These are phyloP conservation scores for Rhododendron williamsianum DNA, from an alignment of 148 eudicot genomes.

Conservation along the genomic window DNA sequence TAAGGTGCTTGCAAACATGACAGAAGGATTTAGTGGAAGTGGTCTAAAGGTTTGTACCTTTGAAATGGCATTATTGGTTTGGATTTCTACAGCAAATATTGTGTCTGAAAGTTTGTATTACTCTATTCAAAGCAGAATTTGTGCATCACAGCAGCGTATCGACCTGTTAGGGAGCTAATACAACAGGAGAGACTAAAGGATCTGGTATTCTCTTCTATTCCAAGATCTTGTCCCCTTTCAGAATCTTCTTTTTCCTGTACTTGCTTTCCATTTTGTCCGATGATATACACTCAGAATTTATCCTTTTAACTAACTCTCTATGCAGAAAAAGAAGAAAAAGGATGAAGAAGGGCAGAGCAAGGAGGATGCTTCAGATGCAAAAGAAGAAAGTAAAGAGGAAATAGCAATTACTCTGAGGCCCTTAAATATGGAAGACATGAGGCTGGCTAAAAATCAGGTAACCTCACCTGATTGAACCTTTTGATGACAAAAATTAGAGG, in stretches of 20 bases:
- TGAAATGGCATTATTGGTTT: constrained; percentile 4
- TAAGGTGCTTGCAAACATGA: constrained; percentile 80
- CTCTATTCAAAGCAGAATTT: constrained; percentile 48
- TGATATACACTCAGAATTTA: neutral
- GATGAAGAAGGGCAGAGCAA: constrained; percentile 48
- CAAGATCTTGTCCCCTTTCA: constrained; percentile 2
- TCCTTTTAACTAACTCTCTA: neutral
- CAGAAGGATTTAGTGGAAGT: constrained; percentile 95
- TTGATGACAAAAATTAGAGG: neutral
- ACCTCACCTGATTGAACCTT: neutral
- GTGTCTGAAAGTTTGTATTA: constrained; percentile 8
- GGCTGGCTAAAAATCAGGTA: constrained; percentile 92
- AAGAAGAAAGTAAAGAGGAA: constrained; percentile 48
- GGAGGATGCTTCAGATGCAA: constrained; percentile 34
- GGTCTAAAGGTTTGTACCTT: constrained; percentile 53
- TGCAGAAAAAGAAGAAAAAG: constrained; percentile 57
- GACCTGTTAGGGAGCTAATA: constrained; percentile 87
- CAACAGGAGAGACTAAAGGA: constrained; percentile 77
- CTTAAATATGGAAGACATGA: constrained; percentile 91
- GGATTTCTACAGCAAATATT: neutral
- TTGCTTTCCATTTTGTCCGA: neutral
- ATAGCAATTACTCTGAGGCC: constrained; percentile 61
- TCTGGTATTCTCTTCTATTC: constrained; percentile 32
- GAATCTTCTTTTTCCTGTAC: neutral
- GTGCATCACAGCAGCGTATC: constrained; percentile 87